These are phyloP conservation scores for Diddensiella santjacobensis DNA, from an alignment of 805 yeast genomes.

Conservation along the genomic window DNA sequence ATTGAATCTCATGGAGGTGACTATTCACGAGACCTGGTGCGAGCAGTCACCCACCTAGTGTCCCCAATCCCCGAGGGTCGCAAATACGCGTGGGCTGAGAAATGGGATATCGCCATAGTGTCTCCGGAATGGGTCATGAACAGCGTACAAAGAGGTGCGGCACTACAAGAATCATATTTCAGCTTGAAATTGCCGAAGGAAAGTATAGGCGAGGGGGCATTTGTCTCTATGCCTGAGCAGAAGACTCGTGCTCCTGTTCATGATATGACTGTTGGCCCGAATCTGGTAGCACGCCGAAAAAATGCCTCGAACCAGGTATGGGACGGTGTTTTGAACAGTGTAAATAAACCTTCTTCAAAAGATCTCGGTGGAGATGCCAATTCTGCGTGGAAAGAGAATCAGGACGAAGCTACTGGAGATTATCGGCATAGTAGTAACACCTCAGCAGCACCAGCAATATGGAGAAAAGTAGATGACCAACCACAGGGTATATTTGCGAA, in stretches of 20 bases:
- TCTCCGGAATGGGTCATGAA: constrained; percentile 44
- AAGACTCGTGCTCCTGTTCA: constrained; percentile 23
- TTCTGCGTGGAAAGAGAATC: constrained; percentile 11
- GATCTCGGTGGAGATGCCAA: neutral
- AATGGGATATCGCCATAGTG: constrained; percentile 40
- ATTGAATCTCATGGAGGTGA: constrained; percentile 36
- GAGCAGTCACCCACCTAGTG: constrained; percentile 30
- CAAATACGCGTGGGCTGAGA: constrained; percentile 37
- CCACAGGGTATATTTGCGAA: constrained; percentile 38
- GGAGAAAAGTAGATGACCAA: neutral
- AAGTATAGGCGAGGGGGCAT: constrained; percentile 35
- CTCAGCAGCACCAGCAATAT: neutral
- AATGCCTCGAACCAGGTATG: constrained; percentile 13
- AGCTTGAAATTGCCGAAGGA: constrained; percentile 28
- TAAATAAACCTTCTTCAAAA: neutral
- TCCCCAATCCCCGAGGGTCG: constrained; percentile 30
- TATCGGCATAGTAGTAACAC: neutral
- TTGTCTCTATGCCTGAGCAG: constrained; percentile 13
- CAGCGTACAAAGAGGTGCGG: constrained; percentile 40
- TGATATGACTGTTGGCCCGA: neutral
- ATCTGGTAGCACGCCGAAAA: constrained; percentile 1
- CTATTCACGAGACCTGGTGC: constrained; percentile 28
- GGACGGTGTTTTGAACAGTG: constrained; percentile 13
- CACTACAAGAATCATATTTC: constrained; percentile 38
- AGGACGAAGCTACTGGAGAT: neutral